Conservation (phyloP, 345 rosid species). For the Eucalyptus cloeziana region DNA sequence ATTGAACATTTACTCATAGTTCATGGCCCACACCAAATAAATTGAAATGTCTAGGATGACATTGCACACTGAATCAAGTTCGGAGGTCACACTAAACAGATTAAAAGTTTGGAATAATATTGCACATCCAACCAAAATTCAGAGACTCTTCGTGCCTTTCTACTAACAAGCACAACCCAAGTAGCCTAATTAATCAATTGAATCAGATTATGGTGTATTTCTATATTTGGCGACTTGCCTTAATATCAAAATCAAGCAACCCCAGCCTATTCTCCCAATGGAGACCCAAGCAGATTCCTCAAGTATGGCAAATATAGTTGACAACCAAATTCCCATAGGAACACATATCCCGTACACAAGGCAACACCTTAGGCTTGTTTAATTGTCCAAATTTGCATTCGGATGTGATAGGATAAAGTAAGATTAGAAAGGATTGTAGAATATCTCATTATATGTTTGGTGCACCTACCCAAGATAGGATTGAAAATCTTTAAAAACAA, state of each 20-base stretch:
- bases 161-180: background rate
- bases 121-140: no score
- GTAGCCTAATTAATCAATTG: background rate
- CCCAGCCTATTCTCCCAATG: background rate
- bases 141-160: background rate
- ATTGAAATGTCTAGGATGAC: no score
- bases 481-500: no score
- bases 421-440: no score
- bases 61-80: background rate
- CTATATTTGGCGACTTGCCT: background rate
- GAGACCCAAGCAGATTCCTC: background rate
- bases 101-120: background rate
- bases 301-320: background rate
- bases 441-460: background rate
- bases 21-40: background rate
- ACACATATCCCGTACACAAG: background rate
- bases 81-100: no score
- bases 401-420: rapidly evolving
- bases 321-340: background rate
- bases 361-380: background rate
- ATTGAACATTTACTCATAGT: no score
- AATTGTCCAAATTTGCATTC: background rate
- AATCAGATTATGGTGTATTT: background rate
- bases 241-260: background rate
- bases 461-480: background rate